Conservation (phyloP, 768 basidiomycete genomes). For the Grammothele lineata region DNA sequence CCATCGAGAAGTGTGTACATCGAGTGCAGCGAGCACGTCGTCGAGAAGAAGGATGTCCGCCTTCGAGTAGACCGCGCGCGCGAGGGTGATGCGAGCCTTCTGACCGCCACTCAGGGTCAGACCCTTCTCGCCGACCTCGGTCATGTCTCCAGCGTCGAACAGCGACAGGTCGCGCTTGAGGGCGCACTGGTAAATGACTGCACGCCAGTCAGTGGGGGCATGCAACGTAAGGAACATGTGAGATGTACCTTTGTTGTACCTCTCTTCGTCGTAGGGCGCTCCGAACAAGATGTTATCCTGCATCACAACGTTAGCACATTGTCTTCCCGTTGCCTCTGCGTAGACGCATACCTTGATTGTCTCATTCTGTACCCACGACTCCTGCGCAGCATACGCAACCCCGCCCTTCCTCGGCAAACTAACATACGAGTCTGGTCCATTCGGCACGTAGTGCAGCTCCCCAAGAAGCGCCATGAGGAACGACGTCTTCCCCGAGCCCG, state of each 20-base stretch:
- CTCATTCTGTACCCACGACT: conserved; percentile 82
- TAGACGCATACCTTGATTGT: conserved; percentile 43
- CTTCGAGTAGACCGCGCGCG: conserved; percentile 53
- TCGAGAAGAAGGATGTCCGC: conserved; percentile 66
- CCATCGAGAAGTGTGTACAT: conserved; percentile 47
- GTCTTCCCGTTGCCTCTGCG: neutral
- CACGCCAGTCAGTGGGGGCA: neutral
- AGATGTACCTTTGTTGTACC: conserved; percentile 38
- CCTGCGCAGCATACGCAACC: conserved; percentile 79
- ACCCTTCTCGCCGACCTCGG: conserved; percentile 45
- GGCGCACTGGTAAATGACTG: conserved; percentile 36
- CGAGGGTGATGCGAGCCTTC: conserved; percentile 53
- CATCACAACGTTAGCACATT: neutral
- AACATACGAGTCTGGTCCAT: conserved; percentile 55
- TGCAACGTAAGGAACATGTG: neutral
- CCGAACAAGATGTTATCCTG: conserved; percentile 52
- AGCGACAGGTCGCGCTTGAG: conserved; percentile 28
- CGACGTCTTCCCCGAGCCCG: conserved; percentile 58
- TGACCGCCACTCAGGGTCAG: conserved; percentile 40
- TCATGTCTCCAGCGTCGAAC: conserved; percentile 32
- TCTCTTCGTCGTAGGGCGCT: conserved; percentile 37
- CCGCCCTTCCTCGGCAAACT: conserved; percentile 67
- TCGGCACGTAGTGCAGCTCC: conserved; percentile 56
- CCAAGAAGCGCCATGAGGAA: conserved; percentile 59
- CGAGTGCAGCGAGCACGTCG: conserved; percentile 55